These are phyloP conservation scores for Xylaria multiplex DNA, from an alignment of 2,329 filamentous ascomycete species.

Conservation along the genomic window DNA sequence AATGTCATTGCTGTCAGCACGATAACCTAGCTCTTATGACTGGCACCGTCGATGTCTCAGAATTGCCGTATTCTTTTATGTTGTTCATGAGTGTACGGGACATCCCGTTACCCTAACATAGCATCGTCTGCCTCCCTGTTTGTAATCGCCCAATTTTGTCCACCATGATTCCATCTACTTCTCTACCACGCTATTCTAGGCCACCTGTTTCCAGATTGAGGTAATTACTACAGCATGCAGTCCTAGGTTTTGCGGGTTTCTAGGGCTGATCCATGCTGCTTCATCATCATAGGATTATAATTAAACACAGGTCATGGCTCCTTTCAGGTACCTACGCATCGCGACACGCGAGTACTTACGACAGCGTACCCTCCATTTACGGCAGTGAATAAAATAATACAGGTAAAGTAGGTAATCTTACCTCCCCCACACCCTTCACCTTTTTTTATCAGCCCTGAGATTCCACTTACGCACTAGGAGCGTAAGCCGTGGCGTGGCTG, in stretches of 20 bases:
- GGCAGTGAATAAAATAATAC: not conserved
- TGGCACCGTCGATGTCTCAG: not conserved
- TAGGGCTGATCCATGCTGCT: conserved; percentile 28
- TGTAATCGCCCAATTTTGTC: conserved; percentile 20
- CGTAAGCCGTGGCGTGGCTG: conserved; percentile 23
- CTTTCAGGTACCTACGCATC: conserved; percentile 16
- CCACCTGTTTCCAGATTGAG: conserved; percentile 4
- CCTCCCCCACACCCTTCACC: not conserved
- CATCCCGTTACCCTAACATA: not conserved
- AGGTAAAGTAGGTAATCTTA: not conserved
- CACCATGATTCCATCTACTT: conserved; percentile 4
- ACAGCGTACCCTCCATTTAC: conserved; percentile 4
- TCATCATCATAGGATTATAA: conserved; percentile 21
- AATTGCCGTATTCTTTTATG: not conserved
- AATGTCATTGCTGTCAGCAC: conserved; percentile 1
- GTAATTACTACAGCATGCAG: conserved; percentile 2
- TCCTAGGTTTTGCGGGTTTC: conserved; percentile 20
- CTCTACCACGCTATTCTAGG: conserved; percentile 4
- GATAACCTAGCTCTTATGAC: not conserved
- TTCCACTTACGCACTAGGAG: not conserved
- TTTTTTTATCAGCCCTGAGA: conserved; percentile 2
- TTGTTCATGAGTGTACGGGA: not conserved
- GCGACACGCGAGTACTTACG: not conserved
- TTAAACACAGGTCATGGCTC: conserved; percentile 6
- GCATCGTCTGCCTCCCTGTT: conserved; percentile 17